Evolutionary conservation across 257 asterid species (phyloP), one percentile per base, ranked within the genome.

Genomic region (Ilex asprella): DNA sequence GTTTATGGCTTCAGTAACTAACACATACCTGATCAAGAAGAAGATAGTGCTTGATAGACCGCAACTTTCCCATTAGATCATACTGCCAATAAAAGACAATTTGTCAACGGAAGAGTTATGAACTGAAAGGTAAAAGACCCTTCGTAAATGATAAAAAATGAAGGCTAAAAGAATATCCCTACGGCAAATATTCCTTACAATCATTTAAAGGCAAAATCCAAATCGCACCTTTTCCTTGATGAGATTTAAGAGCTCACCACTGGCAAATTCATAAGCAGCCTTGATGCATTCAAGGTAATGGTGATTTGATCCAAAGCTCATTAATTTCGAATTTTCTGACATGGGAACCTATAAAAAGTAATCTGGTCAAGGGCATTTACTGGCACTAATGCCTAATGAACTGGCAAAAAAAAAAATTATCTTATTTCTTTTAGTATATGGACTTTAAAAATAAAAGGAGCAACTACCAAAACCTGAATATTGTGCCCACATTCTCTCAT

Each of bases 401-500:
- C 60, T 63, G 27, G 27, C n/a, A 56, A 67, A 61, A 31, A 59
- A 32, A 49, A 39, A 57, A 21, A 29, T n/a, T 39, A 64, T 31
- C 53, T 35, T 30, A 56, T 30, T 49, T 46, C 39, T 21, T 54
- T 64, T 71, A 39, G 13, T n/a, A 43, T 16, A 6, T 51, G 27
- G 62, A 52, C 63, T 44, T 62, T 55, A 55, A 68, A 54, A 64
- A 49, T n/a, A 46, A 21, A 21, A 21, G 27, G 27, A 21, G 27
- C 27, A 21, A 21, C 27, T 21, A 12, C 63, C 30, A 61, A 71
- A 73, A 93, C 99, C 97, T 86, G 97, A 82, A 87, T 78, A 73
- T 71, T 73, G 59, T 89, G 95, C 63, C 96, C 97, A 73, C 99
- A 93, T 80, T 93, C 97, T 82, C 96, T 85, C 99, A 93, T 89